Base-by-base conservation (phyloP, 2,329 filamentous ascomycete genomes). In the Lachnellula arida region DNA sequence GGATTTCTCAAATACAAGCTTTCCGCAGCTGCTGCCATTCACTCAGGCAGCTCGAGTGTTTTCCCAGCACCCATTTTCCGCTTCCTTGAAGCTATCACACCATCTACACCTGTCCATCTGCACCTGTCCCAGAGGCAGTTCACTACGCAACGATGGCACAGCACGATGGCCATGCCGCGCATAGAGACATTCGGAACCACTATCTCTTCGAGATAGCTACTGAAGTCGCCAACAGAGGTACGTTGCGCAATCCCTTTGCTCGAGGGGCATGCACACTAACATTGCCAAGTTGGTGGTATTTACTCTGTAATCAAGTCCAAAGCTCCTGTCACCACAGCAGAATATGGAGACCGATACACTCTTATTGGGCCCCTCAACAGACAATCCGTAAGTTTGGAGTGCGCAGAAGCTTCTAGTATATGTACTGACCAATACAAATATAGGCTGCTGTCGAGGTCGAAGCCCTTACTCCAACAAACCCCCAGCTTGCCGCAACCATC, bases 281-380 rank as follows among this genome's bases (percentile, higher is more conserved):
- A 2, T 25, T 5, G 6, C 22, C 37, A 43, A 95, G 94, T 99
- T 60, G 94, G 94, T 70, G 94, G 94, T 68, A 99, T 99, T 76
- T 99, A 99, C 80, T 97, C 93, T 15, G 94, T 99, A 63, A 86
- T 99, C 75, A 99, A 99, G 76, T 99, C 94, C 60, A 99, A 99
- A 75, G 93, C 94, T 39, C 93, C 94, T 50, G 94, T 97, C 60
- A 97, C 94, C 44, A 97, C 93, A 0, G 91, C 91, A 59, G 94
- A 99, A 75, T 99, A 97, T 94, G 94, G 94, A 74, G 91, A 96
- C 58, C 85, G 91, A 64, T 99, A 99, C 75, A 96, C 91, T 28
- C 82, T 97, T 63, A 92, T 99, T 72, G 94, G 94, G 2, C 94
- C 94, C 56, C 85, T 96, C 71, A 97, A 97, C 76, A 87, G 88